Evolutionary conservation across 2,329 filamentous ascomycete genomes (phyloP).

Genomic region (Kalmusia sp.): DNA sequence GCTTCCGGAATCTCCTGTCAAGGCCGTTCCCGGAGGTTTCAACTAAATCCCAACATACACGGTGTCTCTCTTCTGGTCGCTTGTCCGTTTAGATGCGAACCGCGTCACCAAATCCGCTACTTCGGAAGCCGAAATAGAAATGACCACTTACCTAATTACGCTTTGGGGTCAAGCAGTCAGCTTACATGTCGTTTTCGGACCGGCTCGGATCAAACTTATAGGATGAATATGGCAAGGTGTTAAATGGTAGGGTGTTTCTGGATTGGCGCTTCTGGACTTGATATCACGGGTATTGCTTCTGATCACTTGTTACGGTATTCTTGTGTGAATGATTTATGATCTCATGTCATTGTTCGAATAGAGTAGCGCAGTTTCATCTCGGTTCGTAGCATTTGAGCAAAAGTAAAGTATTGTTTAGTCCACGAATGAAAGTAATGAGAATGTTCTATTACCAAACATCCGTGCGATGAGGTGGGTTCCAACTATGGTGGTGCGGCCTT

Average conservation of each 20-base stretch:
- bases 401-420: not conserved
- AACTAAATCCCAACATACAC: not conserved
- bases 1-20: conserved; percentile 43
- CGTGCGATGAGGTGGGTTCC: no score
- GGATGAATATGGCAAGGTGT: no score
- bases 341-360: conserved; percentile 1
- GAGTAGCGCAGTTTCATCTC: conserved; percentile 3
- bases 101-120: not conserved
- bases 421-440: not conserved
- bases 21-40: conserved; percentile 42
- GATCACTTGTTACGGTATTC: no score
- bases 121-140: not conserved
- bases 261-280: not conserved
- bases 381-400: not conserved
- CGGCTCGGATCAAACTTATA: not conserved
- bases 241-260: not conserved
- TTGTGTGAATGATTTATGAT: not conserved
- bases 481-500: no score
- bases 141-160: no score
- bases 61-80: not conserved
- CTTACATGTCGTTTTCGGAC: not conserved
- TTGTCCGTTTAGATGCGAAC: not conserved
- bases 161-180: not conserved
- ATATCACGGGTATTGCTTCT: not conserved
- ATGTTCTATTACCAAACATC: no score